A percentile compares a stretch with the other conserved stretches of the same genome.
phyloP scores from a whole-genome alignment of 176 grass and related monocot genomes.

The Eleusine indica region DNA sequence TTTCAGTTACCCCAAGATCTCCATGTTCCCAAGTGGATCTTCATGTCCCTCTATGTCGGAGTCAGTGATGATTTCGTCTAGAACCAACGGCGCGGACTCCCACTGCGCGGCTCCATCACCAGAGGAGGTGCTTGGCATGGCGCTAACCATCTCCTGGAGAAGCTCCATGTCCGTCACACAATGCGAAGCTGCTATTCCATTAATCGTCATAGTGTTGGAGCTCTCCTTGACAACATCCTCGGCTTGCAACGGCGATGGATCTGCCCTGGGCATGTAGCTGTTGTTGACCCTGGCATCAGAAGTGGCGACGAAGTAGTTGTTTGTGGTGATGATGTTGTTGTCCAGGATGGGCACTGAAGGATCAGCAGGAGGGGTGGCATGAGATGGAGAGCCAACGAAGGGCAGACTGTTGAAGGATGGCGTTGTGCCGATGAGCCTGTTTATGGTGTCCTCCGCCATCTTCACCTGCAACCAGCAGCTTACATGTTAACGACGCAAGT shows the following conservation, averaged over 20 bases:
- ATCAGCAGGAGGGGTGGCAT: not conserved
- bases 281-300: not conserved
- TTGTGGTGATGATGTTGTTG: constrained; percentile 9
- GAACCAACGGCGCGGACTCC: not conserved
- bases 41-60: not conserved
- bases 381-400: constrained; percentile 13
- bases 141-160: constrained; percentile 33
- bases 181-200: not conserved
- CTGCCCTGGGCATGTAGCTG: not conserved
- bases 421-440: constrained; percentile 40
- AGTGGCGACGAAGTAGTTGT: not conserved
- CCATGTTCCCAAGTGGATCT: not conserved
- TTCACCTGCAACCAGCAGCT: constrained; percentile 55
- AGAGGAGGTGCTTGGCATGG: not conserved
- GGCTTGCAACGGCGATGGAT: not conserved
- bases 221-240: not conserved
- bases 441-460: constrained; percentile 72
- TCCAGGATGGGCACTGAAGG: constrained; percentile 36
- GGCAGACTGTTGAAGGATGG: constrained; percentile 33
- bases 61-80: not conserved
- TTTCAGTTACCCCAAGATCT: not conserved
- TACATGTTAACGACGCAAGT: constrained; percentile 9
- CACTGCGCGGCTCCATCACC: not conserved
- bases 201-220: not conserved
- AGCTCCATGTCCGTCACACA: constrained; percentile 40